Evolutionary conservation across 1,139 yeast genomes (phyloP), one percentile per base, ranked within the genome.

Genomic region (Saccharomyces hybrid): DNA sequence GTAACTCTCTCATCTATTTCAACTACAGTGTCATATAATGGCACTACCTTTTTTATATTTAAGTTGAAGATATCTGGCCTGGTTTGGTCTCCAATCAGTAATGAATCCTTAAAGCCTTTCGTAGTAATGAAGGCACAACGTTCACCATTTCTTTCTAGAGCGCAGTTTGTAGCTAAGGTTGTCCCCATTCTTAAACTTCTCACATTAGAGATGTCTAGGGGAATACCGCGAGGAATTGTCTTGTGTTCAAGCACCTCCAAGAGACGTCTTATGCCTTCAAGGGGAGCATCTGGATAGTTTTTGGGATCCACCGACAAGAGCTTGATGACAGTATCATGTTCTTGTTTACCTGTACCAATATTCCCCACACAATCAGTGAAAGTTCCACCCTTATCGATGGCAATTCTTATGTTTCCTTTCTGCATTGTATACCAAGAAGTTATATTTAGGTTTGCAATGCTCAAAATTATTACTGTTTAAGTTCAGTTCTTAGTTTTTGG

Each of bases 281-380:
- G 76, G 4, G 96, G 96, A 0, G 97, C 96, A 75, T 91, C 97
- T 4, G 76, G 73, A 67, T 91, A 90, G 71, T 90, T 90, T 48
- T 78, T 74, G 0, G 96, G 96, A 66, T 91, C 96, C 6, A 86
- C 96, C 1, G 96, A 88, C 29, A 91, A 75, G 46, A 90, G 72
- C 69, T 90, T 90, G 44, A 77, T 73, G 56, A 84, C 76, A 5
- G 85, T 83, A 59, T 81, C 84, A 53, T 76, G 78, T 52, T 74
- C 76, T 48, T 59, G 65, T 50, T 64, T 69, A 23, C 70, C 76
- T 46, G 72, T 70, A 25, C 76, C 76, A 46, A 71, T 75, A 57
- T 73, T 74, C 67, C 83, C 78, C 57, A 80, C 67, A 68, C 90
- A 81, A 66, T 89, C 96, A 5, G 96, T 88, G 72, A 89, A 89